phyloP scores from a whole-genome alignment of 176 grass and related monocot species.

The Bromus sterilis region DNA sequence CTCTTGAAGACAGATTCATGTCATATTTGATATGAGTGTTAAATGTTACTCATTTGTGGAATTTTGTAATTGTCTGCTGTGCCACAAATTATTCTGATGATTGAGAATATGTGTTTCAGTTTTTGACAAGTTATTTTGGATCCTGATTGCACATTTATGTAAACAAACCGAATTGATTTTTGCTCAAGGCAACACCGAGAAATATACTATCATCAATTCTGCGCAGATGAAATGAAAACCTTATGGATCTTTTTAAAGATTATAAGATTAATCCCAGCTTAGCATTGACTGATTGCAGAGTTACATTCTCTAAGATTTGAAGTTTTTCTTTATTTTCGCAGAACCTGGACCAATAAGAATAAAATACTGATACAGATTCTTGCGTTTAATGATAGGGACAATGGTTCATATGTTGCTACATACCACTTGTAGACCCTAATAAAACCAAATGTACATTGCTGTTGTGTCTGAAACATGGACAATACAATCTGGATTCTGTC shows the following conservation, averaged over 20 bases:
- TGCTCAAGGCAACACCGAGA: neutral
- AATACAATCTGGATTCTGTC: neutral
- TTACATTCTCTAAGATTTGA: neutral
- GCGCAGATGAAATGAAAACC: neutral
- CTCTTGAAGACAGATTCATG: neutral
- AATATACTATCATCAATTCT: neutral
- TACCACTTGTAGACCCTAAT: neutral
- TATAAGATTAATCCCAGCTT: neutral
- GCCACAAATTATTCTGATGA: slow-evolving; percentile 6
- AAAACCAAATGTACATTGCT: neutral
- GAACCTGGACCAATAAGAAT: neutral
- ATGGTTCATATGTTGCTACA: neutral
- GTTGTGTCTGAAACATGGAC: neutral
- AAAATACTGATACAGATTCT: neutral
- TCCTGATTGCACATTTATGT: neutral
- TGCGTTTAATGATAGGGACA: neutral
- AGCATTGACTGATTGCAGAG: slow-evolving; percentile 3
- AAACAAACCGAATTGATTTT: neutral
- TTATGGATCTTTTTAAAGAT: neutral
- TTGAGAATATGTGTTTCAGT: slow-evolving; percentile 1
- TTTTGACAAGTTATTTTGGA: neutral
- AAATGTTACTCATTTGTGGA: neutral
- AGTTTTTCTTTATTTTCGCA: neutral
- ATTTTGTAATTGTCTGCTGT: neutral
- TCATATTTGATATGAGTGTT: neutral